These are phyloP conservation scores for Fusarium sp. DNA, from an alignment of 2,329 filamentous ascomycete species.

Conservation along the genomic window DNA sequence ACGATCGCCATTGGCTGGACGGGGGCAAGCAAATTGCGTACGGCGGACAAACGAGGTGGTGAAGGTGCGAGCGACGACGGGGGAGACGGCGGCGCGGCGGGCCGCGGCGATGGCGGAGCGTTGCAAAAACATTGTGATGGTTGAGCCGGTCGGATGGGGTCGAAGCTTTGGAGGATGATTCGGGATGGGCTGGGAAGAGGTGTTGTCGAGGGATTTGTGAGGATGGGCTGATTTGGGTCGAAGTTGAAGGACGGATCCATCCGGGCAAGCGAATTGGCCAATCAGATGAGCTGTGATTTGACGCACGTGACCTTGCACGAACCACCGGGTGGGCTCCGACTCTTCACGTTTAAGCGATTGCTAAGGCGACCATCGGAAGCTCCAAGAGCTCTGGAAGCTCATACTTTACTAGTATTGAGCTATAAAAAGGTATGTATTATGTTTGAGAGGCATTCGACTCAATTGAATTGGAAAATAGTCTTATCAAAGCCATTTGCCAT, in stretches of 20 bases:
- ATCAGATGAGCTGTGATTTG: conserved; percentile 40
- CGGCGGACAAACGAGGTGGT: conserved; percentile 70
- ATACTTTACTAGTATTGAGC: neutral
- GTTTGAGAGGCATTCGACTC: too few relatives aligned
- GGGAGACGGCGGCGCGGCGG: conserved; percentile 67
- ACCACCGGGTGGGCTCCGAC: conserved; percentile 12
- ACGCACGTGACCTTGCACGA: conserved; percentile 48
- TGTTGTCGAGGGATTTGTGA: conserved; percentile 60
- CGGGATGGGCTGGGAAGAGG: conserved; percentile 42
- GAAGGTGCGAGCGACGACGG: conserved; percentile 69
- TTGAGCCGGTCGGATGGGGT: conserved; percentile 32
- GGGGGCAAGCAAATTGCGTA: conserved; percentile 54
- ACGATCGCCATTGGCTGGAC: conserved; percentile 42
- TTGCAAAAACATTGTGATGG: conserved; percentile 68
- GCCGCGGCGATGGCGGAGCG: conserved; percentile 71
- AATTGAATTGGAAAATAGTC: neutral
- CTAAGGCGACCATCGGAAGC: conserved; percentile 26
- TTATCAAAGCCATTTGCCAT: neutral
- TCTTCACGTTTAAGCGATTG: conserved; percentile 26
- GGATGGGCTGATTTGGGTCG: conserved; percentile 59
- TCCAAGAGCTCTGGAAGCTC: conserved; percentile 25
- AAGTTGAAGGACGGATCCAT: conserved; percentile 49
- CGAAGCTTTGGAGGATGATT: conserved; percentile 36
- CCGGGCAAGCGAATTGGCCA: conserved; percentile 50
- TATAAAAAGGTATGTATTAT: neutral